These are phyloP conservation scores for Aspergillus candidus DNA, from an alignment of 2,329 filamentous ascomycete species.

Conservation along the genomic window DNA sequence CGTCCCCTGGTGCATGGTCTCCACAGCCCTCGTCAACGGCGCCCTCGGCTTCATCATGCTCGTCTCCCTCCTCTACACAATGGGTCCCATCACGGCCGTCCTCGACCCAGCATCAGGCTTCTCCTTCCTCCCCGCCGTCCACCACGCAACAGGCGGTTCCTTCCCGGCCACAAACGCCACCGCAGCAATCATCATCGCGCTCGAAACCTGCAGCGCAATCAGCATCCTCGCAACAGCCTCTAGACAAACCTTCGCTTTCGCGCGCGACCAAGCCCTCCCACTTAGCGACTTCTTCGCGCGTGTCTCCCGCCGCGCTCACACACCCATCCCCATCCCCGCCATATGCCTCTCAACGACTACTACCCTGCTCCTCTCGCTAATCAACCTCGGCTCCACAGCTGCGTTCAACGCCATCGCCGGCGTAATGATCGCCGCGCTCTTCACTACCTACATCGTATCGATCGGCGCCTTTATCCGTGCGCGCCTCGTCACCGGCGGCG, in stretches of 20 bases:
- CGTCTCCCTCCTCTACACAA: slow-evolving; percentile 41
- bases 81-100: slow-evolving; percentile 35
- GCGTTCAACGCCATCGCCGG: slow-evolving; percentile 52
- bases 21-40: slow-evolving; percentile 44
- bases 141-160: too few relatives aligned
- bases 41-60: slow-evolving; percentile 42
- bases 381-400: slow-evolving; percentile 48
- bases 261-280: slow-evolving; percentile 37
- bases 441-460: slow-evolving; percentile 48
- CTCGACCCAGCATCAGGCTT: slow-evolving; percentile 41
- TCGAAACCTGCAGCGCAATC: slow-evolving; percentile 34
- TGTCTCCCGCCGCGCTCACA: slow-evolving; percentile 32
- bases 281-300: slow-evolving; percentile 22
- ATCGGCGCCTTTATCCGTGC: slow-evolving; percentile 20
- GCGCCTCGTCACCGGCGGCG: slow-evolving; percentile 22
- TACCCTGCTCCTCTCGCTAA: slow-evolving; percentile 38
- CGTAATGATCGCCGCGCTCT: slow-evolving; percentile 45
- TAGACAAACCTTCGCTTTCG: slow-evolving; percentile 40
- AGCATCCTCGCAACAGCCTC: slow-evolving; percentile 27
- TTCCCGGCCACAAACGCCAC: slow-evolving; percentile 40
- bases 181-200: slow-evolving; percentile 35
- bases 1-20: slow-evolving; percentile 46
- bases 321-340: slow-evolving; percentile 40
- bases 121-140: slow-evolving; percentile 36
- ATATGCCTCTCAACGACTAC: slow-evolving; percentile 31